Base-by-base conservation (phyloP, 176 grass and related monocot species). In the Otatea glauca region DNA sequence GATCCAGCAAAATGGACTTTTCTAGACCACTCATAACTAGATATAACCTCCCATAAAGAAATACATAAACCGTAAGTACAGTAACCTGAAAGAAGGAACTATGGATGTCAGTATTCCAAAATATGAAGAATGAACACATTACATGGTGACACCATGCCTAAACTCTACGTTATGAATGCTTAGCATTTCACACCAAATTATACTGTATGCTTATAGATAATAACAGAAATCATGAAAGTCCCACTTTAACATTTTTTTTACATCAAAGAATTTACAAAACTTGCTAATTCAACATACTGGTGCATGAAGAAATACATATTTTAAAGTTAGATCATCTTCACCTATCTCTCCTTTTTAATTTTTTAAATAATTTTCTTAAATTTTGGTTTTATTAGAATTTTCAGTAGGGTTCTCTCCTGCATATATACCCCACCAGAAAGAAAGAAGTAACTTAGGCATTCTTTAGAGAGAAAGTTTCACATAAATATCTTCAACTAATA, bases 11-110 rank as follows among this genome's bases (percentile, higher is more conserved):
- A 74, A 98, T 92, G 42, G 96, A 95, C 79, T 20, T 94, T 85
- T 98, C 96, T 37, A 98, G 74, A 43, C 93, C 96, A 77, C 93
- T 98, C 93, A 98, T 82, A 68, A 98, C 93, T 6, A 98, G 83
- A 87, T 95, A 98, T 50, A 94, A 38, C 63, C 96, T 93, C 67
- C 96, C 96, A 81, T 98, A 98, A 59, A 98, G 60, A 90, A 95
- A 95, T 25, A 95, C 87, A 72, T 98, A 98, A 25, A 98, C 96
- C 24, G 93, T 95, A 86, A 95, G 87, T 38, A 98, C 96, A 43
- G 89, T 93, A 66, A 98, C 54, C 96, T 98, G 92, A 65, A 87
- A 68, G 79, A 32, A 77, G n/a, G 47, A 78, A 66, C 1, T 27
- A 82, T 21, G 5, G 65, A 42, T 69, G 76, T 85, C 48, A 92